phyloP scores from a whole-genome alignment of 257 asterid genomes.

The Nemophila menziesii region DNA sequence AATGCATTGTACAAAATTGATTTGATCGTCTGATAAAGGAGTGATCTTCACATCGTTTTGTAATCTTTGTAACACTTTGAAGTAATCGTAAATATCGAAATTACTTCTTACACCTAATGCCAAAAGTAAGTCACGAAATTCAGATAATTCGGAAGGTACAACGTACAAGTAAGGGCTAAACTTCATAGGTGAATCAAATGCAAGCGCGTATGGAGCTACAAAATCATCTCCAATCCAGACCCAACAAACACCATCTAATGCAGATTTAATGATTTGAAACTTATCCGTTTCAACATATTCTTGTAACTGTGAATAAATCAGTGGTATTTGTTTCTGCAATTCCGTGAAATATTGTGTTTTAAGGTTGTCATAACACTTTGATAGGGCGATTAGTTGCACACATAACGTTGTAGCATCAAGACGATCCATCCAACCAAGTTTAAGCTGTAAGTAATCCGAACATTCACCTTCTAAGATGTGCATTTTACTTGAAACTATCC shows the following conservation, averaged over 20 bases:
- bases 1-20: conserved; percentile 68
- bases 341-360: conserved; percentile 37
- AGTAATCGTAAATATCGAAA: conserved; percentile 65
- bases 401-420: conserved; percentile 41
- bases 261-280: conserved; percentile 36
- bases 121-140: conserved; percentile 75
- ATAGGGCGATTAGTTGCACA: conserved; percentile 61
- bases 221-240: conserved; percentile 99
- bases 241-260: conserved; percentile 55
- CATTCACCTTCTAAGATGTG: conserved; percentile 76
- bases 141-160: conserved; percentile 82
- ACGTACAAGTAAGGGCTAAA: conserved; percentile 88
- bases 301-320: conserved; percentile 67
- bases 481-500: conserved; percentile 70
- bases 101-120: conserved; percentile 72
- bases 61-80: conserved; percentile 49
- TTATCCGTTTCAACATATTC: conserved; percentile 42
- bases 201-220: conserved; percentile 69
- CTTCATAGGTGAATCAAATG: conserved; percentile 93
- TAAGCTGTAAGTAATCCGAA: conserved; percentile 40
- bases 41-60: conserved; percentile 54
- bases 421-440: conserved; percentile 79
- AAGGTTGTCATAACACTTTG: conserved; percentile 38
- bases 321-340: conserved; percentile 55
- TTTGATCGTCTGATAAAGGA: conserved; percentile 62